phyloP scores from a whole-genome alignment of 805 yeast genomes.

The Metschnikowia koreensis region DNA sequence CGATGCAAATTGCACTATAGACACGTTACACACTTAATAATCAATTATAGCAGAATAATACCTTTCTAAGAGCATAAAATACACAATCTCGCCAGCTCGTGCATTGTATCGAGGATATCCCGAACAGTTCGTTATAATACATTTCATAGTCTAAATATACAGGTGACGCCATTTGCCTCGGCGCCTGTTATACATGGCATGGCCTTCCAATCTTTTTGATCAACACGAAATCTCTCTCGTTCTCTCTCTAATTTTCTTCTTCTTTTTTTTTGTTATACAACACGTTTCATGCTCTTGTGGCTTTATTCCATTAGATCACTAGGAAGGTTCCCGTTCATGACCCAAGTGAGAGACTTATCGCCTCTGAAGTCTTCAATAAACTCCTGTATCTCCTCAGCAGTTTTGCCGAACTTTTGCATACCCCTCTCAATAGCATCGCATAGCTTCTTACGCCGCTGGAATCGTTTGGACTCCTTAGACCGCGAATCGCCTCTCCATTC shows the following conservation, averaged over 20 bases:
- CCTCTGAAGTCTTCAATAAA: slow-evolving; percentile 44
- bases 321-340: slow-evolving; percentile 47
- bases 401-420: slow-evolving; percentile 37
- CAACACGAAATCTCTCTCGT: too few species aligned
- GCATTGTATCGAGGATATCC: too few species aligned
- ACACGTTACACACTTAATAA: too few species aligned
- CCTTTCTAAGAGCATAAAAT: too few species aligned
- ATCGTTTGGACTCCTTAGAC: slow-evolving; percentile 43
- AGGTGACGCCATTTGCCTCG: not conserved
- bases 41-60: too few species aligned
- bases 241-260: too few species aligned
- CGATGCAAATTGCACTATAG: too few species aligned
- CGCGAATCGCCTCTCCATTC: slow-evolving; percentile 48
- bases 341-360: slow-evolving; percentile 45
- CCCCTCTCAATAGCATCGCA: slow-evolving; percentile 45
- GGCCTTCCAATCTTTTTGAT: not conserved
- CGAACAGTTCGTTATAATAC: not conserved
- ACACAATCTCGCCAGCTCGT: too few species aligned
- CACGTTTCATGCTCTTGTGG: too few species aligned
- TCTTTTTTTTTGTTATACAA: too few species aligned
- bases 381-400: slow-evolving; percentile 39
- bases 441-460: slow-evolving; percentile 42
- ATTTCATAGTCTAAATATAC: not conserved
- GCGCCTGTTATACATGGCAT: not conserved
- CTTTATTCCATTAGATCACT: slow-evolving; percentile 23